Base-by-base conservation (phyloP, 148 eudicot genomes). In the Cornus florida region DNA sequence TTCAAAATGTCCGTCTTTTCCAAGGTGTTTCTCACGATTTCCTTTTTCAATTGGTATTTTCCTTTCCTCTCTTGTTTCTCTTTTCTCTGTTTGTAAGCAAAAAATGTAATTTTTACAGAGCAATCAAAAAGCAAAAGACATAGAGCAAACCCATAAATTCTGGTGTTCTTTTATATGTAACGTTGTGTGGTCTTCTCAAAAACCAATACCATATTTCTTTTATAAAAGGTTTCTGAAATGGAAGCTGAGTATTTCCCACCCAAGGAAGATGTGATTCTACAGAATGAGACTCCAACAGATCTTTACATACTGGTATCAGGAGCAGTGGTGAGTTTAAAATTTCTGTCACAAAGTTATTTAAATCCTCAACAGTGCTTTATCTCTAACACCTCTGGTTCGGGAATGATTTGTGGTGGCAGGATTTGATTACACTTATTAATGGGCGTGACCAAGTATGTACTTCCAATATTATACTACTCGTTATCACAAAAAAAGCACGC, bases 191-290 rank as follows among this genome's bases (percentile, higher is more conserved):
- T 62, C 19, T 62, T 62, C 38, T 22, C 67, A 67, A 46, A 17
- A 81, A 19, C 4, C 20, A 22, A 24, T 19, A 48, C 64, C 23
- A 65, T 20, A 7, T 67, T 53, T 19, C 77, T 76, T 71, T 20
- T 68, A 11, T 14, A 67, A 39, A 80, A 94, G 98, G 94, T 92
- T 72, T 86, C 97, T 0, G 97, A 93, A 78, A 82, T 95, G 89
- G 94, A 93, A 57, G 99, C 97, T 53, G 98, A 95, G 70, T 95
- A 93, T 82, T 93, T 86, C 77, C 95, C 98, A 64, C 97, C 99
- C 4, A 92, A 82, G 72, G 91, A 95, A 86, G 93, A 95, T 67
- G 93, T 95, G 71, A 83, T 93, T 39, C 77, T 90, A 53, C 97
- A 93, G 73, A 89, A 91, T 72, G 97, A 95, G 80, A 83, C 93